Percentiles rank a stretch among this genome's conserved stretches.
These are phyloP conservation scores for Hericium coralloides DNA, from an alignment of 768 basidiomycete species.

Conservation along the genomic window DNA sequence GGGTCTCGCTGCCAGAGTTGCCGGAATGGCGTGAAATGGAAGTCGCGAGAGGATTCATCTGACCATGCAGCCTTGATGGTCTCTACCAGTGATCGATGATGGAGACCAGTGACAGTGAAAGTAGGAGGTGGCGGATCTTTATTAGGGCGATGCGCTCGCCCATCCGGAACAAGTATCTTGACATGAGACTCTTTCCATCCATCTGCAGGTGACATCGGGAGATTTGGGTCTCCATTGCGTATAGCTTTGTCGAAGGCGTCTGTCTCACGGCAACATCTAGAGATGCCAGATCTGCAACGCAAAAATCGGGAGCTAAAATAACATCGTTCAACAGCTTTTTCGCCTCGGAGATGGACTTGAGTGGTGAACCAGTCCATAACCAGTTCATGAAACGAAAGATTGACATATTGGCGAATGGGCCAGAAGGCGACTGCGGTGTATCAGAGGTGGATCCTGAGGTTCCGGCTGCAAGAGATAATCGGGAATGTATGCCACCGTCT, in stretches of 20 bases:
- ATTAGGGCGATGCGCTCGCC: too few species aligned
- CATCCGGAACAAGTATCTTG: too few species aligned
- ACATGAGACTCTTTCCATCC: too few species aligned
- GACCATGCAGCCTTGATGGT: conserved; percentile 17
- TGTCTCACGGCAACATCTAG: too few species aligned
- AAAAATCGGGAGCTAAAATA: conserved; percentile 16
- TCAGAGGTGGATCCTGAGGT: neutral
- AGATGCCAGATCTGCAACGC: too few species aligned
- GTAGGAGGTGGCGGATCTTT: too few species aligned
- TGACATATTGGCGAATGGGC: conserved; percentile 12
- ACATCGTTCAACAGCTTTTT: conserved; percentile 20
- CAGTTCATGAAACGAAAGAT: conserved; percentile 21
- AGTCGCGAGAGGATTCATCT: neutral
- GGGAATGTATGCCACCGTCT: too few species aligned
- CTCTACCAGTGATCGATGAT: conserved; percentile 17
- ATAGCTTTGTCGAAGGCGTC: too few species aligned
- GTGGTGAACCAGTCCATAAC: conserved; percentile 20
- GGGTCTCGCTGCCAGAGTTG: neutral
- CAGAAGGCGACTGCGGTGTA: neutral
- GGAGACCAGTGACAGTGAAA: conserved; percentile 22
- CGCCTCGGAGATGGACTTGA: conserved; percentile 20
- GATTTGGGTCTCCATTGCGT: too few species aligned
- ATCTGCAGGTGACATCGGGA: too few species aligned
- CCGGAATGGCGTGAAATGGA: conserved; percentile 6
- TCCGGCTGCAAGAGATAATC: too few species aligned